Percentiles rank a stretch among this genome's conserved stretches.
Conservation (phyloP, 768 basidiomycete genomes). For the Trametes punicea region DNA sequence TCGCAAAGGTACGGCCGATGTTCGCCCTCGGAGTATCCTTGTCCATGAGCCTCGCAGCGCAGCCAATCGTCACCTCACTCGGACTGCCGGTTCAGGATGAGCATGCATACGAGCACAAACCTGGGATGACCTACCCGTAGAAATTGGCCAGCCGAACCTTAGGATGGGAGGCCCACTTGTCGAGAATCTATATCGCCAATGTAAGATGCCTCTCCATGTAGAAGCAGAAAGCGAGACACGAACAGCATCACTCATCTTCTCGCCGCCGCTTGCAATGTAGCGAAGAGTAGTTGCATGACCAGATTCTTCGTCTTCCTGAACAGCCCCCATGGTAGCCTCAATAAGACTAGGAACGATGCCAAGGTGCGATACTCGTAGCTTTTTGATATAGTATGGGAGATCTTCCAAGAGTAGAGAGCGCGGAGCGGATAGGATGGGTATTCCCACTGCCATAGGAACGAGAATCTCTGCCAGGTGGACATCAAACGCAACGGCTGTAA, state of each 20-base stretch:
- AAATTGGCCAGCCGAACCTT: conserved; percentile 46
- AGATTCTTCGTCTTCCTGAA: conserved; percentile 30
- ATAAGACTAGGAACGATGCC: conserved; percentile 53
- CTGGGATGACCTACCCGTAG: conserved; percentile 36
- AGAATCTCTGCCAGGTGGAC: conserved; percentile 48
- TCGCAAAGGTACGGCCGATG: conserved; percentile 41
- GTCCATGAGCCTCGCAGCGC: conserved; percentile 44
- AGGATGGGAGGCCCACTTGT: conserved; percentile 47
- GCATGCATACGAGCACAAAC: background rate
- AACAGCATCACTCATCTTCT: conserved; percentile 51
- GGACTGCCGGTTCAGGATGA: conserved; percentile 28
- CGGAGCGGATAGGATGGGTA: conserved; percentile 41
- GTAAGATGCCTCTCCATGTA: background rate
- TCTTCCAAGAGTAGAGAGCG: conserved; percentile 39
- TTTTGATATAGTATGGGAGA: conserved; percentile 38
- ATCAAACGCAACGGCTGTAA: conserved; percentile 48
- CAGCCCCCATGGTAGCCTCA: conserved; percentile 42
- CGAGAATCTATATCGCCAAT: conserved; percentile 31
- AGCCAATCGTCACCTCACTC: conserved; percentile 52
- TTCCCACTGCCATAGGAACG: conserved; percentile 41
- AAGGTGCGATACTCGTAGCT: conserved; percentile 43
- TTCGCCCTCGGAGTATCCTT: conserved; percentile 39
- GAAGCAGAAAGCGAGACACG: conserved; percentile 20
- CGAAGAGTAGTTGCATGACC: conserved; percentile 32
- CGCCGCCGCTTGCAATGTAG: conserved; percentile 49